Evolutionary conservation across 768 basidiomycete species (phyloP), one percentile per base, ranked within the genome.

Genomic region (Pseudohyphozyma bogoriensis): DNA sequence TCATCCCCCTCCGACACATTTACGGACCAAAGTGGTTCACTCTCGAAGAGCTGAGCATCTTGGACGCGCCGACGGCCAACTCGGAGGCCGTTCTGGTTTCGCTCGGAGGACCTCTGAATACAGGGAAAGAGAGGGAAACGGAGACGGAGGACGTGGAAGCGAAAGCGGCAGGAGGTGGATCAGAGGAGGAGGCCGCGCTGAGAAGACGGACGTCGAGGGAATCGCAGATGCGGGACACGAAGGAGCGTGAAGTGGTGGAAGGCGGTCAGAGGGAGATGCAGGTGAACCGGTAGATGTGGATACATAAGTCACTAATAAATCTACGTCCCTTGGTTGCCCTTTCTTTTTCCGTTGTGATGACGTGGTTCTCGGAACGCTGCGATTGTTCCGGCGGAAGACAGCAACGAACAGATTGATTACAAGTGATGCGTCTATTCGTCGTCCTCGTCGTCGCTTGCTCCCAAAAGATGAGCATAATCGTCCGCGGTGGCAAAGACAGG

Each of bases 31-130:
- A 77, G 24, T 69, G 70, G 37, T 91, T 95, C 71, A 85, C 84
- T 0, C 69, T 73, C 4, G 86, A 85, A 62, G 92, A 95, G 70
- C 75, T 97, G 40, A 77, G 77, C 3, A 84, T 90, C 26, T 78
- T 96, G n/a, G 92, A 95, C 71, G 85, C 87, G 3, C 87, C 89
- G 0, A 85, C 87, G 0, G 91, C 92, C 15, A 76, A 68, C 51
- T 60, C 60, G 2, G 59, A 57, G 4, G 70, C 70, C 1, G 70
- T 71, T 1, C 63, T 71, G 53, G 70, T 68, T 28, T 63, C 60
- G 26, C 62, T 71, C 51, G 70, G 70, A 11, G 63, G 63, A 0
- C 68, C 68, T 4, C 55, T 71, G 11, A 51, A 66, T 47, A 45
- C 59, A 11, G 65, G 62, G 37, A 28, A 22, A 3, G 20, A 10